Base-by-base conservation (phyloP, 192 early-diverging fungal species). In the Ambispora gerdemannii region DNA sequence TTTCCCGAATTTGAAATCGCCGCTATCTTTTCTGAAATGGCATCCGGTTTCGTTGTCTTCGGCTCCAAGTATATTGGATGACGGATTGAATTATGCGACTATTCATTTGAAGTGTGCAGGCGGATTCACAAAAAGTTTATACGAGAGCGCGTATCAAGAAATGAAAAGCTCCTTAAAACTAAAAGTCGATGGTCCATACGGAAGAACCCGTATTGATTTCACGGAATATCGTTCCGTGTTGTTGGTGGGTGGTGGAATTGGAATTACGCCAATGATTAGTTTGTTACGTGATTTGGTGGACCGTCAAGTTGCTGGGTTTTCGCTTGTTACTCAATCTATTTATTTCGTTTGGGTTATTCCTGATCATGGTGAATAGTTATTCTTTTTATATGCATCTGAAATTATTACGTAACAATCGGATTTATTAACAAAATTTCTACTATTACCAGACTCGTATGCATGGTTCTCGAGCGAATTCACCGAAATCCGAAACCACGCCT, bases 121-220 rank as follows among this genome's bases (percentile, higher is more conserved):
- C n/a, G 55, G 63, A 3, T 72, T 71, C 8, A 76, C 80, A 10
- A 65, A 50, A 28, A 32, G 30, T 30, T 56, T 81, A 24, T 56
- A 71, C 24, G 67, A 71, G 1, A 55, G 24, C 52, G 25, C 67
- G 36, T 34, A 35, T 19, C 17, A 51, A 51, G 8, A 27, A 19
- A 36, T 2, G 0, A n/a, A 34, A 17, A 6, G 6, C 36, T 22
- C 52, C 19, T 47, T 75, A 34, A 38, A 11, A 20, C 36, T 78
- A 28, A 78, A 52, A 33, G 32, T 81, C 2, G 77, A 81, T 73
- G 80, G 80, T 3, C 80, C 80, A 8, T 79, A 77, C 75, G 80
- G 80, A 3, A 67, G 43, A 59, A 30, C 77, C 19, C 47, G 38
- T 58, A 17, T 79, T 0, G 77, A 78, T 27, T 77, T 75, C 31